Evolutionary conservation across 176 grass and related monocot genomes (phyloP).

Genomic region (Oryza glumipatula): DNA sequence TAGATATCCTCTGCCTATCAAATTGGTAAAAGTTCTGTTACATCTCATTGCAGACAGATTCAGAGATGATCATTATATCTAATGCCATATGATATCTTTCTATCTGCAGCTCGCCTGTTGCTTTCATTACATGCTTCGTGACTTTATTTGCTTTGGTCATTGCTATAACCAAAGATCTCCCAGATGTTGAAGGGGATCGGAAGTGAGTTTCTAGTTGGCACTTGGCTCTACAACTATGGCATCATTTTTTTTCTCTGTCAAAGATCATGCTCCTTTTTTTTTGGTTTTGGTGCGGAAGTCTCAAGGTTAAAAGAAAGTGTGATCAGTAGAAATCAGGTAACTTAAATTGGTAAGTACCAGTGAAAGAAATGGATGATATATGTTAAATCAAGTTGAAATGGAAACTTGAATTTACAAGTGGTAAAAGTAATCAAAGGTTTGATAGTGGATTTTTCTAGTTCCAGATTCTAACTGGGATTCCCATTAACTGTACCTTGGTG

Average conservation of each 20-base stretch:
- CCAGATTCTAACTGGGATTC: not conserved
- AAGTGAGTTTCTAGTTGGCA: constrained; percentile 67
- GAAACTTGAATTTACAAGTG: not conserved
- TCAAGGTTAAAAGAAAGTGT: not conserved
- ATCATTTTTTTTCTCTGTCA: not conserved
- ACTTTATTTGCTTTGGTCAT: constrained; percentile 98
- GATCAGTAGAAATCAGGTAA: not conserved
- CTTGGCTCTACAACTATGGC: not conserved
- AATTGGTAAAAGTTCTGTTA: constrained; percentile 48
- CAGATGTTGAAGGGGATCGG: constrained; percentile 98
- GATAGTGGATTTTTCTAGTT: not conserved
- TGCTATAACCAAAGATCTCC: constrained; percentile 99
- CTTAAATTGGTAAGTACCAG: not conserved
- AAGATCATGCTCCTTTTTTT: constrained; percentile 1
- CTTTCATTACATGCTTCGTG: constrained; percentile 96
- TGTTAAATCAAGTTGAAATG: not conserved
- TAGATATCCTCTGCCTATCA: constrained; percentile 10
- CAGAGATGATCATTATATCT: constrained; percentile 50
- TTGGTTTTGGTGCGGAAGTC: not conserved
- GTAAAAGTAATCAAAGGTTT: not conserved
- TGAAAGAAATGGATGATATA: not conserved
- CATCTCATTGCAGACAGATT: constrained; percentile 43
- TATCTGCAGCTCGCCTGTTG: constrained; percentile 89
- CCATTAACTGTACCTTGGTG: not conserved
- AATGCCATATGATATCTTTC: constrained; percentile 55